Percentiles rank a stretch among this genome's conserved stretches.
phyloP scores from a whole-genome alignment of 2,329 filamentous ascomycete genomes.

The Sporothrix brasiliensis region DNA sequence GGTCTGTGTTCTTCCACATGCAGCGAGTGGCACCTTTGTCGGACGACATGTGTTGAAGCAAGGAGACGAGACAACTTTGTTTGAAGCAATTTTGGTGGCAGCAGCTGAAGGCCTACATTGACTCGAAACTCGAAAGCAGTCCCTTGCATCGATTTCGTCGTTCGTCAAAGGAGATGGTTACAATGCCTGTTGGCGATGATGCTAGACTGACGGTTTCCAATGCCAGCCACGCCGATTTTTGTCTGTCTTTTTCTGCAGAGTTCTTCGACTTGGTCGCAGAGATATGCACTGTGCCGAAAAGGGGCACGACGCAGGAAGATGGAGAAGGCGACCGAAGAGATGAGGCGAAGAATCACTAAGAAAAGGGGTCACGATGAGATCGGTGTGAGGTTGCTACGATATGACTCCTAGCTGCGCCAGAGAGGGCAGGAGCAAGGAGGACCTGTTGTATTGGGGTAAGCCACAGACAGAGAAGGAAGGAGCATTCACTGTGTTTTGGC shows the following conservation, averaged over 20 bases:
- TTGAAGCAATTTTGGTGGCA: background rate
- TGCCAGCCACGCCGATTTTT: background rate
- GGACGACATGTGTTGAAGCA: background rate
- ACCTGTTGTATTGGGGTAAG: background rate
- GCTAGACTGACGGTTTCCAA: background rate
- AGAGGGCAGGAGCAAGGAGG: background rate
- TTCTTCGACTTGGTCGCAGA: background rate
- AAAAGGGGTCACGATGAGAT: background rate
- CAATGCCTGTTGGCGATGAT: background rate
- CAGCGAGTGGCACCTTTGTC: background rate
- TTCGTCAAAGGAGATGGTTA: background rate
- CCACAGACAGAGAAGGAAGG: constrained; percentile 1
- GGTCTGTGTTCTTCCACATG: constrained; percentile 6
- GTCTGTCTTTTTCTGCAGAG: background rate
- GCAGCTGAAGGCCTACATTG: background rate
- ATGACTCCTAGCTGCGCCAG: background rate
- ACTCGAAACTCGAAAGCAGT: background rate
- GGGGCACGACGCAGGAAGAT: background rate
- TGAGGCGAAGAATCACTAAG: background rate
- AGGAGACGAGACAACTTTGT: no score
- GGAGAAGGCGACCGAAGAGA: constrained; percentile 12
- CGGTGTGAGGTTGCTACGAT: background rate
- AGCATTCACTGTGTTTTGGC: background rate
- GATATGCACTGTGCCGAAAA: constrained; percentile 15
- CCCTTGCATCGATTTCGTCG: constrained; percentile 10